These are phyloP conservation scores for Chlorella ohadii DNA, from an alignment of 139 green algal genomes.

Conservation along the genomic window DNA sequence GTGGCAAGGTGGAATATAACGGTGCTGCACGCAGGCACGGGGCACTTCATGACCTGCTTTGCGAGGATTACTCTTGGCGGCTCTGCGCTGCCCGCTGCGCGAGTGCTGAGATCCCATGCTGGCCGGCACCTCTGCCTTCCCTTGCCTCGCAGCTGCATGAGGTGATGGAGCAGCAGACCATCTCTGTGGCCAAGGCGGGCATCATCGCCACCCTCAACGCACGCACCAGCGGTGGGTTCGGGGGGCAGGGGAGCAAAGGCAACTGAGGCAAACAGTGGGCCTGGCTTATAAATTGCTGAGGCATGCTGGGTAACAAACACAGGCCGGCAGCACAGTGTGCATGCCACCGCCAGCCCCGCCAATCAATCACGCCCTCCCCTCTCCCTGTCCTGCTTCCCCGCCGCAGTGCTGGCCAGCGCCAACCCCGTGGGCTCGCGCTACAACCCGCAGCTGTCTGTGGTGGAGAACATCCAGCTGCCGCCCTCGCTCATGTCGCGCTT, in stretches of 20 bases:
- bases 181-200: slow-evolving; percentile 97
- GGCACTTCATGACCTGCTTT: too few relatives aligned
- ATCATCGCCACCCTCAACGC: slow-evolving; percentile 98
- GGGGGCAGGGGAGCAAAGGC: neutral
- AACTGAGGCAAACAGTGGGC: too few relatives aligned
- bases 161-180: slow-evolving; percentile 99
- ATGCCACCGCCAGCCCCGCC: neutral
- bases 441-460: slow-evolving; percentile 87
- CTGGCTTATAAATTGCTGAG: too few relatives aligned
- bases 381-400: too few relatives aligned
- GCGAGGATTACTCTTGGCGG: too few relatives aligned
- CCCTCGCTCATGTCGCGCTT: slow-evolving; percentile 94
- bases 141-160: slow-evolving; percentile 75
- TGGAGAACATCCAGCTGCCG: slow-evolving; percentile 98
- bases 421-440: slow-evolving; percentile 87
- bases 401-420: slow-evolving; percentile 71
- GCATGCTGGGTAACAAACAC: too few relatives aligned
- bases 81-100: neutral
- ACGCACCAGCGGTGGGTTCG: slow-evolving; percentile 66
- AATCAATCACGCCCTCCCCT: too few relatives aligned
- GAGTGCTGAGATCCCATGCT: neutral
- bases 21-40: too few relatives aligned
- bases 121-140: neutral
- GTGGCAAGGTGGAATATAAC: too few relatives aligned
- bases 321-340: neutral